Evolutionary conservation across 257 asterid species (phyloP).

Genomic region (Lithospermum erythrorhizon): DNA sequence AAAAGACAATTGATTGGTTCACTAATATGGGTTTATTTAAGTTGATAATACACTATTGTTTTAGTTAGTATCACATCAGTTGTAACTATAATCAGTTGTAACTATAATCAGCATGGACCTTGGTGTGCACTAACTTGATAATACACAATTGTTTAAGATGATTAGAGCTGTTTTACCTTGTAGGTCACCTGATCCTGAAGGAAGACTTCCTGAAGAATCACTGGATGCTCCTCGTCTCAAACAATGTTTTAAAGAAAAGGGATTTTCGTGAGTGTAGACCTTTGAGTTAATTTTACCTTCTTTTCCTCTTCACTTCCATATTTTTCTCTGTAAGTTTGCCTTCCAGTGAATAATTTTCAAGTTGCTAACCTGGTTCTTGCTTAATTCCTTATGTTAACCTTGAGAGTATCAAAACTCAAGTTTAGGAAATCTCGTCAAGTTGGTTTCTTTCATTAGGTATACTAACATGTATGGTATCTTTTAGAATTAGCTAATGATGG

Average conservation of each 20-base stretch:
- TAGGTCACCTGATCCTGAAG: conserved; percentile 85
- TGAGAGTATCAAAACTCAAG: neutral
- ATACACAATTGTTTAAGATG: no score
- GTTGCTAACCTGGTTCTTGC: neutral
- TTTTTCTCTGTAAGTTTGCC: neutral
- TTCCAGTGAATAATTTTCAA: neutral
- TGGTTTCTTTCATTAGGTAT: no score
- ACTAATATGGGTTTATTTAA: no score
- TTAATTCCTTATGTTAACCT: neutral
- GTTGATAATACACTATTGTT: no score
- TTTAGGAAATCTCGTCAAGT: no score
- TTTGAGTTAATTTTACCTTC: conserved; percentile 1
- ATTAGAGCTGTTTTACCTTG: conserved; percentile 5
- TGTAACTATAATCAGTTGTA: no score
- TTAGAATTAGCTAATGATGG: neutral
- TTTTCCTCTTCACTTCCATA: neutral
- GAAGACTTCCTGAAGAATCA: conserved; percentile 81
- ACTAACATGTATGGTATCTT: no score
- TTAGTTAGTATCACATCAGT: no score
- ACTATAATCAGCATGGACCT: no score
- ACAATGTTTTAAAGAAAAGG: conserved; percentile 55
- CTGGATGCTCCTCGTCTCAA: conserved; percentile 56
- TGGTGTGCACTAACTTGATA: no score
- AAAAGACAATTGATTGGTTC: no score
- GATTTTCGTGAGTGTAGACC: conserved; percentile 70